Evolutionary conservation across 176 grass and related monocot genomes (phyloP), one percentile per base, ranked within the genome.

Genomic region (Aegilops speltoides): DNA sequence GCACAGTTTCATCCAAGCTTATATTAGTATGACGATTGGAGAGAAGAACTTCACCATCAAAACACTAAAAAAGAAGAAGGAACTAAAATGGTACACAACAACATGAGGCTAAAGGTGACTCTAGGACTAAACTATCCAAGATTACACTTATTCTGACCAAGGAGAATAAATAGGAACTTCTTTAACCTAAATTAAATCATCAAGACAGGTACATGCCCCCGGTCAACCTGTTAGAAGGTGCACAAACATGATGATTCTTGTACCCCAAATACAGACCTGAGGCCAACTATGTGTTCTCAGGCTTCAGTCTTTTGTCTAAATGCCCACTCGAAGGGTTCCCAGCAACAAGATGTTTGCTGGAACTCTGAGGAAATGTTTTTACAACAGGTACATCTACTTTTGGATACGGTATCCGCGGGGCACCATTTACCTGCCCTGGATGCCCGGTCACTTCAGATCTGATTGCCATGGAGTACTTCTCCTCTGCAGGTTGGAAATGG

Each of bases 361-460:
- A 91, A 95, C 85, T 89, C 68, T 89, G 77, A 4, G 73, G 62
- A 62, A 85, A 83, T 83, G 88, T 71, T 94, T 85, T 86, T 86
- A 83, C 68, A 83, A 84, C 70, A 87, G 89, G 70, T 82, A 74
- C 83, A 60, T 95, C 91, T 84, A 72, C 83, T 80, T 78, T 90
- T 56, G 84, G 68, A 65, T 77, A 10, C 23, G 81, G 78, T 76
- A 91, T 59, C 74, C 73, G 86, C 41, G 78, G 61, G 78, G 84
- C 91, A 87, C 88, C 91, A 84, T 94, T 95, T 60, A 87, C 79
- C 28, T 81, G 86, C 65, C 88, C 91, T 45, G 84, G 88, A 86
- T 89, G 84, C 60, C 43, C 84, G 82, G 88, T 56, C 46, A 33
- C 71, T 92, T 95, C 91, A 61, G 83, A 87, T 76, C 88, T 89